phyloP scores from a whole-genome alignment of 78 protist species.

The Guillardia theta region DNA sequence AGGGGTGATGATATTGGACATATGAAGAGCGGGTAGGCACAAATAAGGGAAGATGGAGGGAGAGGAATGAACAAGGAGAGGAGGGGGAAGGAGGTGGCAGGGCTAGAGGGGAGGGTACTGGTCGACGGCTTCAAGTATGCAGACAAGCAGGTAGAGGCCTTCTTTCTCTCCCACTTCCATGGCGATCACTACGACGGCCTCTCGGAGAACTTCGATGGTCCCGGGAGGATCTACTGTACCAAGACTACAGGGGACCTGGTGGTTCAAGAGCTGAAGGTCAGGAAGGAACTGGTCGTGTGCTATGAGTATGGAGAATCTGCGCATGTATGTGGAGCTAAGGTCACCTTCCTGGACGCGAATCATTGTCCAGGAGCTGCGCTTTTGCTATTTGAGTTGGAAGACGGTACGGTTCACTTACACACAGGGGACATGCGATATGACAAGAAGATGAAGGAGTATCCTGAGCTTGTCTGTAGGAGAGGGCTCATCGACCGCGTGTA shows the following conservation, averaged over 20 bases:
- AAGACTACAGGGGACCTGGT: neutral
- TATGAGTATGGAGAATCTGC: neutral
- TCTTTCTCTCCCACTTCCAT: constrained; percentile 19
- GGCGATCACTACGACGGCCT: constrained; percentile 10
- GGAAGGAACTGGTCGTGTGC: neutral
- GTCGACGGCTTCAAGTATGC: neutral
- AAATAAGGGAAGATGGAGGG: too few species aligned
- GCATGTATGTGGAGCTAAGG: neutral
- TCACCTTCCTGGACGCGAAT: neutral
- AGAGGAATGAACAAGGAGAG: neutral
- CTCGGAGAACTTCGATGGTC: neutral
- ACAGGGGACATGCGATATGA: constrained; percentile 1
- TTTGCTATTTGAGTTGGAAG: neutral
- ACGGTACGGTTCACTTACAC: neutral
- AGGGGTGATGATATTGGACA: too few species aligned
- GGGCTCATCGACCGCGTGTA: neutral
- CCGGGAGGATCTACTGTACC: neutral
- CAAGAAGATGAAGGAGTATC: neutral
- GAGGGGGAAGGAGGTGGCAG: neutral
- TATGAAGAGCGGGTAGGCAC: too few species aligned
- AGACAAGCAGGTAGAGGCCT: neutral
- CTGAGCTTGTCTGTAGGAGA: neutral
- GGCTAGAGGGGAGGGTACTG: neutral
- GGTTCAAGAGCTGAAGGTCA: neutral
- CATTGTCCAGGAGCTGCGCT: constrained; percentile 18